Percentiles rank a stretch among this genome's conserved stretches.
Conservation (phyloP, 495 filamentous ascomycete species). For the Podospora pseudocomata region DNA sequence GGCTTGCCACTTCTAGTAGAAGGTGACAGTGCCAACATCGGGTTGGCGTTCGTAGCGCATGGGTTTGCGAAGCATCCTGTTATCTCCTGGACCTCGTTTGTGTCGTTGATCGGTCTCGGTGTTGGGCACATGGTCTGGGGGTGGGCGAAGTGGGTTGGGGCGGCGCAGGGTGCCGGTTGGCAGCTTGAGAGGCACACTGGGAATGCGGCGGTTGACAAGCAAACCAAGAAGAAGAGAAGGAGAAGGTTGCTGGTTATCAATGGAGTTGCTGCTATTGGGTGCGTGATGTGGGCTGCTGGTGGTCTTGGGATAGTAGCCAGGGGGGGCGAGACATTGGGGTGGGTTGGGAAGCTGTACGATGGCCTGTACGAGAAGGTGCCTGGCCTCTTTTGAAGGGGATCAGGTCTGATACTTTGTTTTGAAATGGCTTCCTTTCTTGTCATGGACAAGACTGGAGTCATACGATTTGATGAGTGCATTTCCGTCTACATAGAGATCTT, state of each 20-base stretch:
- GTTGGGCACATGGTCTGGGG: constrained; percentile 83
- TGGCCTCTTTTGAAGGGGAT: constrained; percentile 13
- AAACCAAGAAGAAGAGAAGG: constrained; percentile 48
- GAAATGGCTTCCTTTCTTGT: constrained; percentile 2
- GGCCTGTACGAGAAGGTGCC: constrained; percentile 43
- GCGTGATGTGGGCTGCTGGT: constrained; percentile 73
- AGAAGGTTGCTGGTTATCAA: constrained; percentile 68
- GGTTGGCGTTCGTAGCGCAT: constrained; percentile 78
- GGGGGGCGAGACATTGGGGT: constrained; percentile 66
- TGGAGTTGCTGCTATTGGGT: constrained; percentile 52
- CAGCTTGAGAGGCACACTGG: constrained; percentile 25
- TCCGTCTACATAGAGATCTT: background rate
- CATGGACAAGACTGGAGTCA: background rate
- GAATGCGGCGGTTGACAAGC: constrained; percentile 30
- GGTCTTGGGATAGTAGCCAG: constrained; percentile 72
- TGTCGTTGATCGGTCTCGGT: constrained; percentile 61
- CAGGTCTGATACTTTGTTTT: background rate
- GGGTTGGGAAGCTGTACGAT: constrained; percentile 78
- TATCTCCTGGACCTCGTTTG: constrained; percentile 64
- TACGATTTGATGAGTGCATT: constrained; percentile 8
- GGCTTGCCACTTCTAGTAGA: constrained; percentile 67
- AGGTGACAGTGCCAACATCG: constrained; percentile 77
- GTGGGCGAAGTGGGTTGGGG: constrained; percentile 67
- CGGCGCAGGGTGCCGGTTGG: constrained; percentile 42
- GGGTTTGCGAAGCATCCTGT: constrained; percentile 68